Evolutionary conservation across 2,329 filamentous ascomycete species (phyloP).

Genomic region (Fusarium xylarioides): DNA sequence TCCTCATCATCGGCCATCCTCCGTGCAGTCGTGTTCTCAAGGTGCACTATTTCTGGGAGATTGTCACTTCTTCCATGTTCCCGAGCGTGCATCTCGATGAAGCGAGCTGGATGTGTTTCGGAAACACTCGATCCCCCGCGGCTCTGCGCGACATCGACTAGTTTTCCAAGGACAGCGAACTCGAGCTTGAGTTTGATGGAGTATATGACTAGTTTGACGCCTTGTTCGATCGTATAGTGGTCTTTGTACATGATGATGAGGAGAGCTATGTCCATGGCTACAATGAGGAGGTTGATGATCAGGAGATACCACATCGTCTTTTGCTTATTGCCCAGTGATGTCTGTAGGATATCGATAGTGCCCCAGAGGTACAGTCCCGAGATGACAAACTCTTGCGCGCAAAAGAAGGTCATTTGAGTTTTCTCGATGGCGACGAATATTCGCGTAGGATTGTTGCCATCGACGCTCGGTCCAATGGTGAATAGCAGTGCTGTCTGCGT

Average conservation of each 20-base stretch:
- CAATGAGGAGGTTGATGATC: conserved; percentile 20
- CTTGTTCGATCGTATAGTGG: conserved; percentile 9
- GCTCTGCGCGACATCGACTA: conserved; percentile 47
- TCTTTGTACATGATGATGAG: conserved; percentile 19
- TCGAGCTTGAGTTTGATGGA: conserved; percentile 49
- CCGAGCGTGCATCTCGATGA: neutral
- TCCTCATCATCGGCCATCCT: neutral
- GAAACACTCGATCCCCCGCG: conserved; percentile 8
- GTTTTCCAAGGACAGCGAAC: conserved; percentile 48
- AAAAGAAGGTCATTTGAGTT: conserved; percentile 17
- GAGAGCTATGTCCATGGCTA: conserved; percentile 29
- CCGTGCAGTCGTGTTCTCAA: neutral
- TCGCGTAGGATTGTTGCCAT: neutral
- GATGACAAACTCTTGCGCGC: conserved; percentile 15
- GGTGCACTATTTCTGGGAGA: neutral
- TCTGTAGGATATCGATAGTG: conserved; percentile 9
- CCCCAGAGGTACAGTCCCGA: conserved; percentile 11
- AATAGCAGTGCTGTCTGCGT: conserved; percentile 9
- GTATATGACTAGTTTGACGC: conserved; percentile 16
- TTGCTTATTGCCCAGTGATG: conserved; percentile 15
- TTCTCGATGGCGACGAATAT: conserved; percentile 13
- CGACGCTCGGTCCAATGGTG: neutral
- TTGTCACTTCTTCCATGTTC: neutral
- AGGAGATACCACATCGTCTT: conserved; percentile 28
- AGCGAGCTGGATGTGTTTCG: neutral